Conservation (phyloP, 768 basidiomycete genomes). For the Floccularia luteovirens region DNA sequence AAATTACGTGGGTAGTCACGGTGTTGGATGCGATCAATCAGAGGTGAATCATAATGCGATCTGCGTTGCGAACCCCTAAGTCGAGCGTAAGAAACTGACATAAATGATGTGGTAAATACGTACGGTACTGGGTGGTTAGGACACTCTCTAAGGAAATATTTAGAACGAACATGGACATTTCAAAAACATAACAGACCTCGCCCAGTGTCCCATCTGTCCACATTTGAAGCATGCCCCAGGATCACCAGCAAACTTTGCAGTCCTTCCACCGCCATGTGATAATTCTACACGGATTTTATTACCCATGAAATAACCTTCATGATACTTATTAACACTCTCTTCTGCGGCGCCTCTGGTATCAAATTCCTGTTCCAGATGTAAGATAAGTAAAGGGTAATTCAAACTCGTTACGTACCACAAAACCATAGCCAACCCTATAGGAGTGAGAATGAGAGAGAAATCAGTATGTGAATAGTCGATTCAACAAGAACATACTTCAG, state of each 20-base stretch:
- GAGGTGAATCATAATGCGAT: constrained; percentile 37
- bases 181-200: constrained; percentile 45
- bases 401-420: constrained; percentile 56
- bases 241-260: constrained; percentile 76
- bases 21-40: constrained; percentile 55
- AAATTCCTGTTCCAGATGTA: constrained; percentile 54
- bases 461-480: constrained; percentile 8
- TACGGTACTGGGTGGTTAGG: constrained; percentile 50
- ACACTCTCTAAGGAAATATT: constrained; percentile 50
- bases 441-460: constrained; percentile 9
- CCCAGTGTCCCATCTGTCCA: constrained; percentile 84
- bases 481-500: constrained; percentile 79
- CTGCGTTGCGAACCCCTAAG: constrained; percentile 29
- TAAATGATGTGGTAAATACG: constrained; percentile 18
- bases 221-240: constrained; percentile 88
- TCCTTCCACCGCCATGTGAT: constrained; percentile 77
- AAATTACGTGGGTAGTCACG: constrained; percentile 39
- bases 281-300: constrained; percentile 87
- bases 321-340: constrained; percentile 81
- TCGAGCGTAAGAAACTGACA: not conserved
- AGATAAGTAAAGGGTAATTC: constrained; percentile 5
- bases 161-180: not conserved
- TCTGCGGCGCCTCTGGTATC: constrained; percentile 76
- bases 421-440: constrained; percentile 77
- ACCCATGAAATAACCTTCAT: constrained; percentile 89